A percentile compares a stretch with the other conserved stretches of the same genome.
These are phyloP conservation scores for Urochloa ruziziensis DNA, from an alignment of 176 grass and related monocot genomes.

Conservation along the genomic window DNA sequence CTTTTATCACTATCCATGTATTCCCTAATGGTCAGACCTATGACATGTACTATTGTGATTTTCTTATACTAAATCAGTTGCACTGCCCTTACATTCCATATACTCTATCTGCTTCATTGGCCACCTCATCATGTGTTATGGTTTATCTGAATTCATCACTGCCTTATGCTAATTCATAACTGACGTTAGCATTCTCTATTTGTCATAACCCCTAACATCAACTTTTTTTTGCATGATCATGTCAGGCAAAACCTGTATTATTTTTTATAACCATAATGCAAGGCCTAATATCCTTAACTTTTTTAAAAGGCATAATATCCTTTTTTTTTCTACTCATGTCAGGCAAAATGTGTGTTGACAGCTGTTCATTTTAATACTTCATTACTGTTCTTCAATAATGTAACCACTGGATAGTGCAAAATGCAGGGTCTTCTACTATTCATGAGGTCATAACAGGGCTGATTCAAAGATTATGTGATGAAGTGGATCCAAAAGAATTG, in stretches of 20 bases:
- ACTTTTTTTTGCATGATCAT: not conserved
- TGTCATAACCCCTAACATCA: not conserved
- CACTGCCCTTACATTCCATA: not conserved
- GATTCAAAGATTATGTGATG: conserved; percentile 67
- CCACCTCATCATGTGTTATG: not conserved
- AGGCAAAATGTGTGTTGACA: not conserved
- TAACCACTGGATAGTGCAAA: not conserved
- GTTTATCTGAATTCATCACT: conserved; percentile 3
- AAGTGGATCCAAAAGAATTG: conserved; percentile 71
- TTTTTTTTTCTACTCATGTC: not conserved
- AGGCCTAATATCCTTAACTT: not conserved
- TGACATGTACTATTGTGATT: conserved; percentile 12
- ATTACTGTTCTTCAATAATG: not conserved
- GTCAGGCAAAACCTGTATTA: not conserved
- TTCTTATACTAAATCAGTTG: not conserved
- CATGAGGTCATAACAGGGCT: conserved; percentile 63
- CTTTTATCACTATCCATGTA: conserved; percentile 41
- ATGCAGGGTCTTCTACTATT: conserved; percentile 59
- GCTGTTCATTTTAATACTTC: not conserved
- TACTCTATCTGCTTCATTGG: not conserved
- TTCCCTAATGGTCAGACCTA: conserved; percentile 55
- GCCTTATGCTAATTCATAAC: not conserved
- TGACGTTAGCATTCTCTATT: not conserved
- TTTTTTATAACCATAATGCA: not conserved
- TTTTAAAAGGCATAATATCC: not conserved